Percentiles rank a stretch among this genome's conserved stretches.
Evolutionary conservation across 495 filamentous ascomycete genomes (phyloP).

Genomic region (Entonaema liquescens): DNA sequence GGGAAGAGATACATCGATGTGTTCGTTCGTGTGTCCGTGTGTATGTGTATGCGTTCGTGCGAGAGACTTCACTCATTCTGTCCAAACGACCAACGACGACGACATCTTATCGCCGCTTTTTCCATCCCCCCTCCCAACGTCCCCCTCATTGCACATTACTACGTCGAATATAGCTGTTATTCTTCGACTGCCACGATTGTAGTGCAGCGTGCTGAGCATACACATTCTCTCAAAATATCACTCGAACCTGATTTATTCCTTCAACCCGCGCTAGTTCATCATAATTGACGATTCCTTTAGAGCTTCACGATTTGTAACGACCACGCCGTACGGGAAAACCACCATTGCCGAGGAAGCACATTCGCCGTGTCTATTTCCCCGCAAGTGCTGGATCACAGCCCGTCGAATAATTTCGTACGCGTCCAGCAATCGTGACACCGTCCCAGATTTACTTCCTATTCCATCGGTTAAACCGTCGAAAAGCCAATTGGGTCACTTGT

Average conservation of each 20-base stretch:
- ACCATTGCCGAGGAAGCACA: slow-evolving; percentile 24
- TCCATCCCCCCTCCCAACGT: slow-evolving; percentile 7
- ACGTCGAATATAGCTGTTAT: slow-evolving; percentile 14
- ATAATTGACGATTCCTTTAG: slow-evolving; percentile 36
- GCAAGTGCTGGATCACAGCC: slow-evolving; percentile 26
- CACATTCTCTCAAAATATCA: slow-evolving; percentile 7
- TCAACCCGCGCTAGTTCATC: slow-evolving; percentile 14
- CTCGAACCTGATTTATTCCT: slow-evolving; percentile 31
- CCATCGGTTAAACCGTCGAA: slow-evolving; percentile 19
- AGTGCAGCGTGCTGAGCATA: slow-evolving; percentile 14
- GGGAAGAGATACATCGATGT: slow-evolving; percentile 23
- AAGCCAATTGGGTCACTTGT: slow-evolving; percentile 30
- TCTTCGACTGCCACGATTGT: slow-evolving; percentile 22
- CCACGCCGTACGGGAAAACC: slow-evolving; percentile 34
- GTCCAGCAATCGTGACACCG: slow-evolving; percentile 17
- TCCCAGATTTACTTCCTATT: slow-evolving; percentile 5
- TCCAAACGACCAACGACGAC: slow-evolving; percentile 42
- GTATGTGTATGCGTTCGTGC: slow-evolving; percentile 35
- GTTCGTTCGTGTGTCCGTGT: slow-evolving; percentile 25
- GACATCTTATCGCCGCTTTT: slow-evolving; percentile 32
- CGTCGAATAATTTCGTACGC: slow-evolving; percentile 30
- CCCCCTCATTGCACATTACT: slow-evolving; percentile 16
- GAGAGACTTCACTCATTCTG: slow-evolving; percentile 36
- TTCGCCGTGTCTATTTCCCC: slow-evolving; percentile 29
- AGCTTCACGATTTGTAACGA: slow-evolving; percentile 41